A percentile compares a stretch with the other conserved stretches of the same genome.
These are phyloP conservation scores for Medicago ruthenica DNA, from an alignment of 306 rosid genomes.

Conservation along the genomic window DNA sequence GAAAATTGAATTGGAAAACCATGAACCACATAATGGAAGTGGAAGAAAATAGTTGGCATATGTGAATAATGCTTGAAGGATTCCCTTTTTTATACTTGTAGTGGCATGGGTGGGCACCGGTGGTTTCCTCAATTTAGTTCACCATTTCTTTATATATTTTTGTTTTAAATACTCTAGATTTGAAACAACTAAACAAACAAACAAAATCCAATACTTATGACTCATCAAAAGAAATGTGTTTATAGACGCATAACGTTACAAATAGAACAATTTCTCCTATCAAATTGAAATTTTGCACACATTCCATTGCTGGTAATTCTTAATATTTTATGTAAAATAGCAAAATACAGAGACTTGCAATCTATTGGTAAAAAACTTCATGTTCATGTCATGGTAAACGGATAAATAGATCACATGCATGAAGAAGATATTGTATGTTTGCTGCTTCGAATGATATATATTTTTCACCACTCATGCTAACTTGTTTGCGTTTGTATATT, in stretches of 20 bases:
- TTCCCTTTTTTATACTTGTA: background rate
- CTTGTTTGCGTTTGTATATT: background rate
- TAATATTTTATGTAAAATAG: no score
- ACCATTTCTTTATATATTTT: background rate
- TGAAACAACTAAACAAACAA: background rate
- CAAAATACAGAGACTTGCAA: no score
- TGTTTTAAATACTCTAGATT: background rate
- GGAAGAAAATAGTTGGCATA: conserved; percentile 84
- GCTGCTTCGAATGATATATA: background rate
- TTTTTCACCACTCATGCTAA: background rate
- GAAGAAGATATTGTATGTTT: background rate
- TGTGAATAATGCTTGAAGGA: conserved; percentile 66
- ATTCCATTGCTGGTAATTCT: no score
- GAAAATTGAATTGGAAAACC: conserved; percentile 72
- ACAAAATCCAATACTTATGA: background rate
- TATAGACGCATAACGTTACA: background rate
- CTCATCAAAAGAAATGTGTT: background rate
- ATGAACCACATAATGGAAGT: conserved; percentile 68
- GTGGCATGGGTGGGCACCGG: background rate
- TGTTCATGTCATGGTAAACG: background rate
- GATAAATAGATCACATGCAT: background rate
- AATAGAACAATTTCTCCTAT: background rate
- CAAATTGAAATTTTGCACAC: no score
- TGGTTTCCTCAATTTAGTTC: background rate
- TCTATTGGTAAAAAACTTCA: background rate